A percentile compares a stretch with the other conserved stretches of the same genome.
Evolutionary conservation across 164 flowering plant species (phyloP).

Genomic region (Brasenia schreberi): DNA sequence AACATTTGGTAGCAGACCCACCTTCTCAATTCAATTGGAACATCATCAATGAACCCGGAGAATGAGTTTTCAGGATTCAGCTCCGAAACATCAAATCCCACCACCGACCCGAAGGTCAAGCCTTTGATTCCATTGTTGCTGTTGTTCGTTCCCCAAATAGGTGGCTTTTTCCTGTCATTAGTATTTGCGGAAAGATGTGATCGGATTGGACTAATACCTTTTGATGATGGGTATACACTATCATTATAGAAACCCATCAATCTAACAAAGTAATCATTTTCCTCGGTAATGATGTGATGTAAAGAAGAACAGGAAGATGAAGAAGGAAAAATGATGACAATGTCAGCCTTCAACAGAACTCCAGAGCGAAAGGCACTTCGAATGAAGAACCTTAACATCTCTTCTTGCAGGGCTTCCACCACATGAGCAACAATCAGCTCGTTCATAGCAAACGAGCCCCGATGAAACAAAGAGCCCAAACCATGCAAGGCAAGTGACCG

Average conservation of each 20-base stretch:
- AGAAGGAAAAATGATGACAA: slow-evolving; percentile 37
- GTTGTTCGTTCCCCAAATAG: slow-evolving; percentile 55
- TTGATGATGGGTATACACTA: slow-evolving; percentile 3
- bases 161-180: not conserved
- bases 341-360: slow-evolving; percentile 38
- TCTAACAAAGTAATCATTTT: slow-evolving; percentile 41
- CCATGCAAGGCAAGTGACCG: slow-evolving; percentile 48
- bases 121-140: slow-evolving; percentile 5
- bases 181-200: slow-evolving; percentile 19
- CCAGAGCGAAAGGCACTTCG: slow-evolving; percentile 41
- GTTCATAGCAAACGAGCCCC: slow-evolving; percentile 58
- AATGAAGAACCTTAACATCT: slow-evolving; percentile 37
- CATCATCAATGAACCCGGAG: slow-evolving; percentile 56
- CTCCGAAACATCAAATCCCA: slow-evolving; percentile 61
- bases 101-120: slow-evolving; percentile 62
- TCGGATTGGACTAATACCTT: slow-evolving; percentile 16
- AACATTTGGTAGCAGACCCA: slow-evolving; percentile 93
- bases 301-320: slow-evolving; percentile 9
- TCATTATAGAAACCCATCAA: slow-evolving; percentile 19
- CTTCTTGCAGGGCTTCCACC: slow-evolving; percentile 18
- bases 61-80: slow-evolving; percentile 79
- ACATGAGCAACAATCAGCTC: slow-evolving; percentile 67
- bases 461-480: slow-evolving; percentile 50
- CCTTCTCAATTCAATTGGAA: slow-evolving; percentile 52
- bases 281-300: slow-evolving; percentile 25